Evolutionary conservation across 1,284 basidiomycete species (phyloP).

Genomic region (Exobasidium cylindrosporum): DNA sequence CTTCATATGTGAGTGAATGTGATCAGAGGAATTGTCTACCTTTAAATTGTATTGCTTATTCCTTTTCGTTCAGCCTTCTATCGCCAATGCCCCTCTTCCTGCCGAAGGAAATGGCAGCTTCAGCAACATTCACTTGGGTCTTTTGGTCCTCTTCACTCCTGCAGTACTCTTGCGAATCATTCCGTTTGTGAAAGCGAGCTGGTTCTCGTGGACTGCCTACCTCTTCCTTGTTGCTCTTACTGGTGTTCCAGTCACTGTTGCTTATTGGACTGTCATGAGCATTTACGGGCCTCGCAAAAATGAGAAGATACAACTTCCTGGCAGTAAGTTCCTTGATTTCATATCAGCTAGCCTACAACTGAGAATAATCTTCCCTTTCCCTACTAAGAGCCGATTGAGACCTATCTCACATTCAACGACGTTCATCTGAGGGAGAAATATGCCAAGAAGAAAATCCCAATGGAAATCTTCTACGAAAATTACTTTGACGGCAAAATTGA

Average conservation of each 20-base stretch:
- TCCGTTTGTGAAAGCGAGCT: slow-evolving; percentile 50
- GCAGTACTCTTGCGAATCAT: slow-evolving; percentile 49
- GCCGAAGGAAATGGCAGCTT: slow-evolving; percentile 56
- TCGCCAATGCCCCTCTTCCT: slow-evolving; percentile 51
- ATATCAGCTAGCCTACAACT: background rate
- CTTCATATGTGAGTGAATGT: slow-evolving; percentile 33
- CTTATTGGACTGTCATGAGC: slow-evolving; percentile 87
- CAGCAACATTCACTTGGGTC: slow-evolving; percentile 67
- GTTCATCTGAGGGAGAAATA: slow-evolving; percentile 73
- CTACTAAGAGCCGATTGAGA: slow-evolving; percentile 61
- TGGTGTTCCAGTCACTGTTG: slow-evolving; percentile 74
- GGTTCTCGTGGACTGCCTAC: slow-evolving; percentile 52
- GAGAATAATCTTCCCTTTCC: background rate
- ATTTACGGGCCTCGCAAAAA: slow-evolving; percentile 78
- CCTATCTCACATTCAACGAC: slow-evolving; percentile 90
- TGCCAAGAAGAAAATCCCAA: slow-evolving; percentile 82
- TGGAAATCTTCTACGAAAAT: slow-evolving; percentile 95
- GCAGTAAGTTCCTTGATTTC: slow-evolving; percentile 43
- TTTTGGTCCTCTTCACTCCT: slow-evolving; percentile 57
- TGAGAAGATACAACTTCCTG: slow-evolving; percentile 81
- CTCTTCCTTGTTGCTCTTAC: slow-evolving; percentile 66
- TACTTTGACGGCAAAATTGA: slow-evolving; percentile 97
- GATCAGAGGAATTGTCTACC: background rate
- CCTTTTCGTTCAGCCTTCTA: slow-evolving; percentile 26
- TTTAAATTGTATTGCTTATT: background rate